Conservation (phyloP, 2,329 filamentous ascomycete genomes). For the Thermothelomyces thermophilus region DNA sequence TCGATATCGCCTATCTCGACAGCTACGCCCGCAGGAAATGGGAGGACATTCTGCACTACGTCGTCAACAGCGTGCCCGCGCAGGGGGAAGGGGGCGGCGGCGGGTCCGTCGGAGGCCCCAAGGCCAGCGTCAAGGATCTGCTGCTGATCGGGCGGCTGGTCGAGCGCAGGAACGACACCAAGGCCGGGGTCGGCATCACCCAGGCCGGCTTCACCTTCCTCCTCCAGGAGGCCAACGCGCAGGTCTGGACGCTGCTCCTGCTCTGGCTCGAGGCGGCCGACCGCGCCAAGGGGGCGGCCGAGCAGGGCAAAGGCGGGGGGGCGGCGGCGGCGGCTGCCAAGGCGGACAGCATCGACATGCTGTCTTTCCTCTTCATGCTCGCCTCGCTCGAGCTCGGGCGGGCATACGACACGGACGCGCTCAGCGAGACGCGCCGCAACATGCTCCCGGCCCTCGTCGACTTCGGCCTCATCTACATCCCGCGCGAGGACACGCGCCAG, state of each 20-base stretch:
- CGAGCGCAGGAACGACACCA: constrained; percentile 41
- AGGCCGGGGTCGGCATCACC: constrained; percentile 64
- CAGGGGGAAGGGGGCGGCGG: constrained; percentile 38
- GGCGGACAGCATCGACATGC: constrained; percentile 86
- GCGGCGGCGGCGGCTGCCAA: constrained; percentile 43
- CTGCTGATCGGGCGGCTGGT: constrained; percentile 77
- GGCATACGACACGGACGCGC: constrained; percentile 78
- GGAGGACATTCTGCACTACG: constrained; percentile 94
- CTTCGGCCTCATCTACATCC: constrained; percentile 84
- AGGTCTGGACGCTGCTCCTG: constrained; percentile 92
- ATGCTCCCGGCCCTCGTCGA: constrained; percentile 89
- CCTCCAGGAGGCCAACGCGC: constrained; percentile 89
- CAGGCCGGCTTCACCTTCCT: constrained; percentile 92
- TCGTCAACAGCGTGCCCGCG: constrained; percentile 66
- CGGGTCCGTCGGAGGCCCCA: constrained; percentile 49
- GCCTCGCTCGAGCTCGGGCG: constrained; percentile 87
- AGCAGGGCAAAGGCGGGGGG: constrained; percentile 1
- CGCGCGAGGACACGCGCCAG: constrained; percentile 48
- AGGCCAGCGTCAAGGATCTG: constrained; percentile 75
- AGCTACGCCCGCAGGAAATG: constrained; percentile 81
- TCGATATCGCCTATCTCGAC: constrained; percentile 70
- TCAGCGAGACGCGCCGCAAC: constrained; percentile 73
- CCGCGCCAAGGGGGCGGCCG: constrained; percentile 40
- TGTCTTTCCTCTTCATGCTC: constrained; percentile 93
- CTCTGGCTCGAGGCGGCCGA: constrained; percentile 86